A percentile compares a stretch with the other conserved stretches of the same genome.
These are phyloP conservation scores for Globisporangium paroecandrum DNA, from an alignment of 352 stramenopile species.

Conservation along the genomic window DNA sequence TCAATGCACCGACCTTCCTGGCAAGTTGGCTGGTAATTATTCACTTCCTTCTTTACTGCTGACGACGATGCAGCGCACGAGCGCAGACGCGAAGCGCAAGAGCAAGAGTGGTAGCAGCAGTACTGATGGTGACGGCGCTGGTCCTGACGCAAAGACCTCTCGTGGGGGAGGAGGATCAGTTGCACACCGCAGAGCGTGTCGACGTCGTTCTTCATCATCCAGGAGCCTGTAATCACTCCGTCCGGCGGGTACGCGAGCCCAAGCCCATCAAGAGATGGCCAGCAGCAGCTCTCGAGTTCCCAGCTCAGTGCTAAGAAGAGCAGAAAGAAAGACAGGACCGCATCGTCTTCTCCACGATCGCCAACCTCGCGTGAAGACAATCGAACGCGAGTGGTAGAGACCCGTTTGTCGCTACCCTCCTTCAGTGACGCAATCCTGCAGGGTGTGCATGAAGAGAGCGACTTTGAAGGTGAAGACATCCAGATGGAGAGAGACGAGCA, in stretches of 20 bases:
- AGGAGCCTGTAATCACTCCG: conserved; percentile 43
- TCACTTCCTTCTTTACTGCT: not conserved
- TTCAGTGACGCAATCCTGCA: not conserved
- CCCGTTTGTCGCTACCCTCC: not conserved
- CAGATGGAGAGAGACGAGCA: not conserved
- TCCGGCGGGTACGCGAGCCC: conserved; percentile 17
- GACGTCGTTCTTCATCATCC: conserved; percentile 66
- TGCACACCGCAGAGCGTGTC: conserved; percentile 13
- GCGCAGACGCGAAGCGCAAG: not conserved
- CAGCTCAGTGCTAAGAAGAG: conserved; percentile 1
- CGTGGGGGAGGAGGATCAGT: not conserved
- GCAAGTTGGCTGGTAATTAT: not conserved
- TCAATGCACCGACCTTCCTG: not conserved
- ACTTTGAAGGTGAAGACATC: conserved; percentile 6
- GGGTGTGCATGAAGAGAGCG: conserved; percentile 12
- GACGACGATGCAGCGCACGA: not conserved
- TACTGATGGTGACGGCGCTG: not conserved
- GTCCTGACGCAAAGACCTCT: not conserved
- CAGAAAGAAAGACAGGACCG: conserved; percentile 6
- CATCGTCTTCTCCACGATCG: not conserved
- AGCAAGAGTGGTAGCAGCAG: not conserved
- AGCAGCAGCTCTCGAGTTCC: not conserved
- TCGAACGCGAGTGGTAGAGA: not conserved
- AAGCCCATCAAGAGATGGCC: conserved; percentile 6
- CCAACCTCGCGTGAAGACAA: not conserved